Conservation (phyloP, 2,329 filamentous ascomycete genomes). For the Drechslera avenae region DNA sequence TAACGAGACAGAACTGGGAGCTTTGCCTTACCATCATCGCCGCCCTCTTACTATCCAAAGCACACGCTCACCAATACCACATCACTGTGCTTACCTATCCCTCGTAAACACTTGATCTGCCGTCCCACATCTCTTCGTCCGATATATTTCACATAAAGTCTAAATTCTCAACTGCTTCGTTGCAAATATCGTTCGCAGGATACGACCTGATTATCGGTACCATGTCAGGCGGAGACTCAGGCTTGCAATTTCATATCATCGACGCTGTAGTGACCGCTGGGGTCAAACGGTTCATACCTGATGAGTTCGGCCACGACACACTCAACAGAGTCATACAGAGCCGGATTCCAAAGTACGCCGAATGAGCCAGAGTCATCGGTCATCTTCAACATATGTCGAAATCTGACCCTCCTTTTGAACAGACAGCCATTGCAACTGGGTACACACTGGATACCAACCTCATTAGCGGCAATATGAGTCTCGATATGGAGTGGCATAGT, state of each 20-base stretch:
- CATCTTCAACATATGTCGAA: constrained; percentile 31
- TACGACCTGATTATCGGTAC: constrained; percentile 48
- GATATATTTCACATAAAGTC: constrained; percentile 27
- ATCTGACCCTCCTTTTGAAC: constrained; percentile 31
- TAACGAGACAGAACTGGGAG: constrained; percentile 30
- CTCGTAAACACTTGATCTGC: constrained; percentile 28
- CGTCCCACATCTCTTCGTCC: constrained; percentile 15
- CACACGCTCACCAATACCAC: constrained; percentile 8
- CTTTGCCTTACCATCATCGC: constrained; percentile 32
- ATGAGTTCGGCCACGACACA: constrained; percentile 49
- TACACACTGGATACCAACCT: constrained; percentile 41
- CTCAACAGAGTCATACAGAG: constrained; percentile 38
- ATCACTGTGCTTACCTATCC: constrained; percentile 36
- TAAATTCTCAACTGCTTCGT: constrained; percentile 40
- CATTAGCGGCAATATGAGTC: constrained; percentile 42
- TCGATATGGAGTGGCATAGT: constrained; percentile 50
- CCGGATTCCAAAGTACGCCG: constrained; percentile 36
- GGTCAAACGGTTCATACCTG: constrained; percentile 50
- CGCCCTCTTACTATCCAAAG: constrained; percentile 20
- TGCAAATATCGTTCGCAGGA: constrained; percentile 41
- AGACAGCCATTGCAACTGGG: constrained; percentile 45
- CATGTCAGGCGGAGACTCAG: constrained; percentile 32
- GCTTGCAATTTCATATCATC: constrained; percentile 41
- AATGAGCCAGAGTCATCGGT: constrained; percentile 37
- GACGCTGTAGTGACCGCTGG: constrained; percentile 49